Evolutionary conservation across 75 land plant species (phyloP), one percentile per base, ranked within the genome.

Genomic region (Chamaecyparis obtusa): DNA sequence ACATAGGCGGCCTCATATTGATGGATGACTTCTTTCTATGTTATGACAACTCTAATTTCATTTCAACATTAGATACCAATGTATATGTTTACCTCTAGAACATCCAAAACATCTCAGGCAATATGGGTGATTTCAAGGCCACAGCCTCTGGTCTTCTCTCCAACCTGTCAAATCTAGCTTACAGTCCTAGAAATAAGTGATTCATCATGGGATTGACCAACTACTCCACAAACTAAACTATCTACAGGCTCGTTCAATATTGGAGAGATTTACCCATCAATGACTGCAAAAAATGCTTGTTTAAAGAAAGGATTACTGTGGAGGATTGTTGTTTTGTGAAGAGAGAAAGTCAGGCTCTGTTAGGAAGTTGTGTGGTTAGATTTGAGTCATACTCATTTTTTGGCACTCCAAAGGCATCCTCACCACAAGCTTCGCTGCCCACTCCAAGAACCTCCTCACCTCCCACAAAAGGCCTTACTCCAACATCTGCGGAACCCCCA

Each of bases 181-280:
- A 35, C 2, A 7, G 0, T 1, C 49, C 49, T 44, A 49, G 6
- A 21, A 80, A 80, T 43, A 43, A 44, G 30, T 8, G 48, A 80
- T 27, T 44, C 43, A 49, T 32, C 44, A 21, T 8, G 2, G 49
- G n/a, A 24, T 43, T 0, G 1, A 9, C 49, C 0, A 6, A 24
- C 2, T 17, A 5, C 7, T 37, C 43, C 37, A 13, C 30, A 43
- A 8, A 3, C 9, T 0, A 9, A 24, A 9, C 1, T 6, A 48
- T 79, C 8, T 79, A 79, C 82, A 48, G 82, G 19, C 82, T 79
- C 19, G 48, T 43, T 79, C 82, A 79, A 24, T 43, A 48, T 79
- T 39, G 82, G 82, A 80, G 83, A 80, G 30, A 80, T 80, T 17
- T 80, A 80, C 24, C 83, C 3, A 9, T 80, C n/a, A 9, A 24